These are phyloP conservation scores for Pichia kudriavzevii DNA, from an alignment of 1,139 yeast genomes.

Conservation along the genomic window DNA sequence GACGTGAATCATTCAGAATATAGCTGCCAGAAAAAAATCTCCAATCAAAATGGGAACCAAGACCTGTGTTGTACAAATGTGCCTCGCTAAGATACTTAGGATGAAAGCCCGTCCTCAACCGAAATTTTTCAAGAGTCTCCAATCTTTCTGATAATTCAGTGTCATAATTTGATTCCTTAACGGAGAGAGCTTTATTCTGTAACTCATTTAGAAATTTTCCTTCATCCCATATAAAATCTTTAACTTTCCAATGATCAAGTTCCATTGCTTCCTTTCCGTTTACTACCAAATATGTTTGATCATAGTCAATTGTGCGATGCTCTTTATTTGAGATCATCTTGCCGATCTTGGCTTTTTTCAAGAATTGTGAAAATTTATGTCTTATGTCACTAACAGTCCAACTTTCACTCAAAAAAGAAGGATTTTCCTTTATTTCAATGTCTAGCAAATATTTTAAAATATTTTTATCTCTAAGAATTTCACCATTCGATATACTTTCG, in stretches of 20 bases:
- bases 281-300: slow-evolving; percentile 17
- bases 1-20: slow-evolving; percentile 28
- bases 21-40: slow-evolving; percentile 31
- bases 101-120: slow-evolving; percentile 16
- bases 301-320: slow-evolving; percentile 7
- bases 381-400: slow-evolving; percentile 6
- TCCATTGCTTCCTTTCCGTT: slow-evolving; percentile 6
- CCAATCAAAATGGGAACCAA: slow-evolving; percentile 36
- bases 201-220: slow-evolving; percentile 17
- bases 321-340: slow-evolving; percentile 10
- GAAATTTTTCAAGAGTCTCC: slow-evolving; percentile 17
- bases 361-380: slow-evolving; percentile 1
- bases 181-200: slow-evolving; percentile 2
- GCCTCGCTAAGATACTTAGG: slow-evolving; percentile 32
- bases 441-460: slow-evolving; percentile 12
- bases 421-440: slow-evolving; percentile 12
- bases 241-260: slow-evolving; percentile 13
- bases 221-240: slow-evolving; percentile 25
- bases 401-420: slow-evolving; percentile 16
- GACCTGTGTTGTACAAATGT: slow-evolving; percentile 19
- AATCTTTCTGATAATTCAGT: slow-evolving; percentile 16
- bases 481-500: slow-evolving; percentile 8
- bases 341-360: slow-evolving; percentile 11
- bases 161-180: slow-evolving; percentile 16
- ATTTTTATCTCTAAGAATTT: slow-evolving; percentile 6